Evolutionary conservation across 768 basidiomycete species (phyloP), one percentile per base, ranked within the genome.

Genomic region (Clitopilus hobsonii): DNA sequence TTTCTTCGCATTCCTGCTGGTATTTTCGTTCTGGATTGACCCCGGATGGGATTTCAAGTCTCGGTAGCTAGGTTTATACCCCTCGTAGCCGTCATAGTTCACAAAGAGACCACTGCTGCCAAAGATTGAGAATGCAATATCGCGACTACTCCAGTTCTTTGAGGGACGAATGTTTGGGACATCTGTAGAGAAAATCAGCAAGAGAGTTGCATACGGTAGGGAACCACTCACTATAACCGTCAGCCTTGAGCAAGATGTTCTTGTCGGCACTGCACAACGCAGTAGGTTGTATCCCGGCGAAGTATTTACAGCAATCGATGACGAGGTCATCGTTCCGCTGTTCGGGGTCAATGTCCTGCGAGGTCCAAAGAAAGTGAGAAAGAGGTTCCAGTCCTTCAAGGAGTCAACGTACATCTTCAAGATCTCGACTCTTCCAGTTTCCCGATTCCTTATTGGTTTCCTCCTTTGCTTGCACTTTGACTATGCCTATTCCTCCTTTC

Each of bases 241-340:
- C 79, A 75, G 28, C 74, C 73, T 58, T 83, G 74, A 50, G 83
- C 71, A 54, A 78, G 26, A 92, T 68, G 59, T 87, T 86, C 48
- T 80, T 84, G 68, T 93, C 91, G 48, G 75, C 81, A 54, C 82
- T 89, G 65, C 85, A 84, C 41, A 91, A 60, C 52, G 79, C 71
- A n/a, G 85, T 85, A 56, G 68, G 73, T n/a, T 73, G 70, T 45
- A 62, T 68, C n/a, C 69, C 73, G 32, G 60, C 67, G 53, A 86
- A 89, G 66, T 84, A 87, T 60, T 76, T 70, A 62, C 85, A 88
- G 61, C 90, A 93, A 65, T 92, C 91, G 52, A 88, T 68, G 61
- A 94, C 90, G 32, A 87, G 68, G 51, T 75, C 74, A 61, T 94
- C 91, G 61, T 90, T 91, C 56, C 61, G 67, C 63, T 76, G 74